Base-by-base conservation (phyloP, 1,139 yeast genomes). In the Pichia sp. region DNA sequence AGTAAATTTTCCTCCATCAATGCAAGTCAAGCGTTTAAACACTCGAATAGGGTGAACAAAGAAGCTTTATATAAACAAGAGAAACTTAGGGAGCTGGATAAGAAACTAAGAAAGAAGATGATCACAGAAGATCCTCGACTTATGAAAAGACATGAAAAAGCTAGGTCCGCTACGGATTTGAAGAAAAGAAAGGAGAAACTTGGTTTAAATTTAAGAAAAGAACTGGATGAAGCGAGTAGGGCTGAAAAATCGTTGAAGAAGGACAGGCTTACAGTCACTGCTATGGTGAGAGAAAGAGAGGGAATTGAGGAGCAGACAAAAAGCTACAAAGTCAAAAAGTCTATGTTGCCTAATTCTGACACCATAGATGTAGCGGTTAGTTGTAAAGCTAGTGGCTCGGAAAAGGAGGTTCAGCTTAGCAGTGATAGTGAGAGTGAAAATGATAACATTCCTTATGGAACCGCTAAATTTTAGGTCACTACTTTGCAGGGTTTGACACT, bases 1-100 rank as follows among this genome's bases (percentile, higher is more conserved):
- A 62, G 64, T 27, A 68, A 71, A 50, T 79, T 77, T 58, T 70
- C 74, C 9, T 72, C 70, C 53, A 68, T 67, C 1, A 66, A 68
- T 17, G 74, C 79, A 1, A 77, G 78, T 30, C 69, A 69, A 50
- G 81, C 82, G 2, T 80, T 79, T 61, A 77, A 75, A 61, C 72
- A 74, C 59, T 78, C 75, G 43, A 73, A 74, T 46, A 81, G 72
- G 58, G 75, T 74, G 8, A 77, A 79, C 61, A 80, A 84, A 12
- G 58, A 58, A 9, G 55, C 62, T 6, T 16, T 66, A 16, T 45
- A 46, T 6, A 59, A 59, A 12, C 56, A 61, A 27, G 58, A 57
- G 41, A 33, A 56, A 4, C 57, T 55, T 17, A 60, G 57, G n/a
- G 38, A 52, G 17, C 44, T 58, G n/a, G 60, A 52, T 44, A 54